Percentiles rank a stretch among this genome's conserved stretches.
phyloP scores from a whole-genome alignment of 176 grass and related monocot species.

The Pontederia crassipes region DNA sequence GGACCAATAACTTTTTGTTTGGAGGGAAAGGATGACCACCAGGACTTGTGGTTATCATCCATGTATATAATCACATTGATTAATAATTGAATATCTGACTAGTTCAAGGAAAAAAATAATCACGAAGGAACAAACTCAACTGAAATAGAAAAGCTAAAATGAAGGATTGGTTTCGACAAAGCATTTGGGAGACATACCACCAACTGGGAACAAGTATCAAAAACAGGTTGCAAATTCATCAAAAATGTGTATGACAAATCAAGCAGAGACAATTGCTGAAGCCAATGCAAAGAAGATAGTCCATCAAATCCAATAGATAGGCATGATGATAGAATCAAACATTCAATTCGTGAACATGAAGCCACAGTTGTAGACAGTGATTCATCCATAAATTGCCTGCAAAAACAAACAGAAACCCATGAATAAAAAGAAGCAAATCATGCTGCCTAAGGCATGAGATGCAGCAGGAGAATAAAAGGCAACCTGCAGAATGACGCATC shows the following conservation, averaged over 20 bases:
- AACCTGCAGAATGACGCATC: conserved; percentile 99
- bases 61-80: too few species aligned
- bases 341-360: conserved; percentile 57
- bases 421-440: conserved; percentile 17
- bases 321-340: conserved; percentile 76
- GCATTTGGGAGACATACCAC: conserved; percentile 27
- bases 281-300: conserved; percentile 68
- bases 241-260: conserved; percentile 98
- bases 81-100: too few species aligned
- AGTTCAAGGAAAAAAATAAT: too few species aligned
- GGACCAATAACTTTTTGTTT: too few species aligned
- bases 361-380: conserved; percentile 48
- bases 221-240: conserved; percentile 68
- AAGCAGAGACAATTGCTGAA: conserved; percentile 62
- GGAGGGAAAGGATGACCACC: too few species aligned
- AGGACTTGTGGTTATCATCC: too few species aligned
- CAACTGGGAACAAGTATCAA: conserved; percentile 70
- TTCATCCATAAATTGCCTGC: conserved; percentile 66
- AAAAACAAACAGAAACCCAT: conserved; percentile 16
- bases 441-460: conserved; percentile 6
- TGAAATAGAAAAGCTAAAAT: too few species aligned
- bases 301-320: conserved; percentile 45
- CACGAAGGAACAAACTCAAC: too few species aligned
- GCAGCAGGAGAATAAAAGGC: conserved; percentile 7
- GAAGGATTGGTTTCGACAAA: too few species aligned